These are phyloP conservation scores for Aspergillus bridgeri DNA, from an alignment of 495 filamentous ascomycete genomes.

Conservation along the genomic window DNA sequence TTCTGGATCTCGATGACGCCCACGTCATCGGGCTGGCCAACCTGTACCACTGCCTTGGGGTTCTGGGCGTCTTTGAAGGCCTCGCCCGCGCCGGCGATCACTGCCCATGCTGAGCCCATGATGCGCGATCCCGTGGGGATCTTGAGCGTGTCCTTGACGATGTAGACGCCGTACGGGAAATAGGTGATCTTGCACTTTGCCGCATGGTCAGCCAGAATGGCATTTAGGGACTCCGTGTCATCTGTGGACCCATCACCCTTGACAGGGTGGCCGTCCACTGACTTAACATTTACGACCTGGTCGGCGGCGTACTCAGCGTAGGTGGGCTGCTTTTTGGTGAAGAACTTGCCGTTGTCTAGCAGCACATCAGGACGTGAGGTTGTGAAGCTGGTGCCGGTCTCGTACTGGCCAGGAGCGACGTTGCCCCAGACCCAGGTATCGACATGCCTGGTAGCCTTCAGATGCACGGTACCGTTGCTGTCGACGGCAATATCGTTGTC, in stretches of 20 bases:
- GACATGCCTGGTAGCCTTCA: slow-evolving; percentile 44
- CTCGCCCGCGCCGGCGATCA: slow-evolving; percentile 47
- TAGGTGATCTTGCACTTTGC: slow-evolving; percentile 51
- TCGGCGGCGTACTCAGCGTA: slow-evolving; percentile 45
- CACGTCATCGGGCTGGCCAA: slow-evolving; percentile 55
- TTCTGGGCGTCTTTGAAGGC: slow-evolving; percentile 48
- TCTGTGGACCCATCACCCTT: slow-evolving; percentile 43
- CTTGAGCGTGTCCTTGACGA: slow-evolving; percentile 53
- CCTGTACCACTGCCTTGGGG: slow-evolving; percentile 54
- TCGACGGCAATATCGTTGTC: slow-evolving; percentile 30
- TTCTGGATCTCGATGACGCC: slow-evolving; percentile 59
- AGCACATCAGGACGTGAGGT: slow-evolving; percentile 23
- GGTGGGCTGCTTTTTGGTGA: slow-evolving; percentile 40
- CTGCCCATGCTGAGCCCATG: slow-evolving; percentile 53
- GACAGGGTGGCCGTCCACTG: slow-evolving; percentile 30
- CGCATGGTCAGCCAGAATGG: slow-evolving; percentile 46
- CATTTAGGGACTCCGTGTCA: slow-evolving; percentile 49
- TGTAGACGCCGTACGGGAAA: slow-evolving; percentile 60
- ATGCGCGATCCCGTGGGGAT: slow-evolving; percentile 53
- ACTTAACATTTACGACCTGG: slow-evolving; percentile 51
- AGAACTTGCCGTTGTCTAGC: slow-evolving; percentile 26
- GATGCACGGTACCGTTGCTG: slow-evolving; percentile 32
- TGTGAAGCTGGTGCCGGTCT: slow-evolving; percentile 16
- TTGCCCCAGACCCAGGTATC: slow-evolving; percentile 45
- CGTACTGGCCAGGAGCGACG: slow-evolving; percentile 29